These are phyloP conservation scores for Sparassis latifolia DNA, from an alignment of 1,284 basidiomycete genomes.

Conservation along the genomic window DNA sequence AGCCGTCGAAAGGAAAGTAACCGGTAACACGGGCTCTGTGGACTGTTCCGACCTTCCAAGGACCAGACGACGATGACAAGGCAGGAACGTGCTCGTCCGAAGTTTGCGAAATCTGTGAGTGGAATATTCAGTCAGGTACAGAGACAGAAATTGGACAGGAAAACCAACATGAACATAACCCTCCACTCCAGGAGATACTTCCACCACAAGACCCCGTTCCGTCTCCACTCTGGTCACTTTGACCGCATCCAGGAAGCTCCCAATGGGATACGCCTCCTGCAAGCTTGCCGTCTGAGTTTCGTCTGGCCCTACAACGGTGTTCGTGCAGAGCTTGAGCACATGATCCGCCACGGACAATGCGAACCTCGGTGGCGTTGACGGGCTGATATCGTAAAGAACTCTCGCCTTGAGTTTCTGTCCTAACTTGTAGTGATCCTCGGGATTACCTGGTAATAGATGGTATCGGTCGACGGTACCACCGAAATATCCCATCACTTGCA, in stretches of 20 bases:
- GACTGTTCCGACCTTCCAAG: conserved; percentile 73
- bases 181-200: conserved; percentile 55
- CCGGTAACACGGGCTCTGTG: conserved; percentile 91
- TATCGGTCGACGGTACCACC: conserved; percentile 86
- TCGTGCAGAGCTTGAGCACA: conserved; percentile 49
- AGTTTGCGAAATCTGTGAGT: conserved; percentile 80
- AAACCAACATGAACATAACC: conserved; percentile 82
- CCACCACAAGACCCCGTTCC: conserved; percentile 77
- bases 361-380: conserved; percentile 69
- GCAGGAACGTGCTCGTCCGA: conserved; percentile 87
- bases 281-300: conserved; percentile 29
- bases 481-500: conserved; percentile 92
- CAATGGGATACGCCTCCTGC: conserved; percentile 64
- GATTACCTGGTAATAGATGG: conserved; percentile 56
- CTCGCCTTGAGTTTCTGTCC: conserved; percentile 88
- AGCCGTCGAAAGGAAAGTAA: conserved; percentile 82
- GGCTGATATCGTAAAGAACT: conserved; percentile 79
- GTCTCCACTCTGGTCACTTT: conserved; percentile 71
- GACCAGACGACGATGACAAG: conserved; percentile 63
- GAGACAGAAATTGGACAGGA: background rate
- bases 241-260: conserved; percentile 64
- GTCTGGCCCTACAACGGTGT: conserved; percentile 26
- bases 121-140: background rate
- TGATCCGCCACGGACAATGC: conserved; percentile 76
- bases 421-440: conserved; percentile 58